Base-by-base conservation (phyloP, 345 rosid genomes). In the Acer negundo region DNA sequence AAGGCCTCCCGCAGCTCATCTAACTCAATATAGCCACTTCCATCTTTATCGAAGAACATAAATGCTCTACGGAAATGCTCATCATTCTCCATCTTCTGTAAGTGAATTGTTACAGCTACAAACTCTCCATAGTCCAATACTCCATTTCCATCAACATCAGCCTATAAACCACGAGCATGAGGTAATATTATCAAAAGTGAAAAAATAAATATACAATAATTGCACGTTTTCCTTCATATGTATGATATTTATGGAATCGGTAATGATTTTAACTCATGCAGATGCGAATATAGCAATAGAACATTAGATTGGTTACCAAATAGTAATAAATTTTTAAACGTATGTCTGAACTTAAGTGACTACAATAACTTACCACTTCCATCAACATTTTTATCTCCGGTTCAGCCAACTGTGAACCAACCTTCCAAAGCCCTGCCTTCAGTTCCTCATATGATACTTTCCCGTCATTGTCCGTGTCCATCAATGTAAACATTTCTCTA, bases 11-110 rank as follows among this genome's bases (percentile, higher is more conserved):
- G 88, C 77, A 94, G 84, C 84, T 96, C 99, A 62, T 84, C 91
- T 46, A 89, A 74, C 69, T 96, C 99, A 70, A 96, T 92, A 86
- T 73, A 92, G 53, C 92, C 91, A 77, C 88, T 96, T 62, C 86
- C 92, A 83, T 96, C 94, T 80, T 81, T 92, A 82, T 96, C 99
- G 2, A 96, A 96, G 76, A 89, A 96, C 93, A 86, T 89, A 83
- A 96, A 96, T 59, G 99, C 97, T 85, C 90, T 87, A 70, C 88
- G 93, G 80, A 96, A 86, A 86, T 94, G 99, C 61, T 94, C 99
- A 62, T 94, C 98, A 61, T 96, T 96, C 82, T 91, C 99, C 92
- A 96, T 92, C 89, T 92, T 92, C 88, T 91, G 97, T 89, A 96
- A 86, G 84, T 96, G 99, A 76, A 96, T 90, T n/a, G 97, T 92